phyloP scores from a whole-genome alignment of 2,329 filamentous ascomycete species.

The Hortaea werneckii region DNA sequence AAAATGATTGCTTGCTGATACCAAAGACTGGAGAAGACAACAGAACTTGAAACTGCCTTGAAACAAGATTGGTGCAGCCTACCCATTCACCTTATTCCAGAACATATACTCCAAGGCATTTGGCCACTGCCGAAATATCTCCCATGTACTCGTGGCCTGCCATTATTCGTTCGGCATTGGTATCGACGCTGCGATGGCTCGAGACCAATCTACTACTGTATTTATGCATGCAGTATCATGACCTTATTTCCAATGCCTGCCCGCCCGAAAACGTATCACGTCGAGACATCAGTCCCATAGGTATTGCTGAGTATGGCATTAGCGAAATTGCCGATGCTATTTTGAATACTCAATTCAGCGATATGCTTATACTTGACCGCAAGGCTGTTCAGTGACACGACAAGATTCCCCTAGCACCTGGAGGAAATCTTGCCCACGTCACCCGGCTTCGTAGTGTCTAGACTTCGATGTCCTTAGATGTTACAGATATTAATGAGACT shows the following conservation, averaged over 20 bases:
- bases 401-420: too few species aligned
- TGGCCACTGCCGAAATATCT: slow-evolving; percentile 45
- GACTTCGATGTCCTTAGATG: neutral
- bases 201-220: slow-evolving; percentile 35
- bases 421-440: too few species aligned
- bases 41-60: too few species aligned
- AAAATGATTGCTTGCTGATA: too few species aligned
- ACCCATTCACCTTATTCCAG: slow-evolving; percentile 13
- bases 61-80: too few species aligned
- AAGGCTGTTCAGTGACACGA: neutral
- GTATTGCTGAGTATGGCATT: slow-evolving; percentile 61
- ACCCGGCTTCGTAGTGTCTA: neutral
- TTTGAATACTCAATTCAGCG: neutral
- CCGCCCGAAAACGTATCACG: slow-evolving; percentile 43
- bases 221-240: slow-evolving; percentile 40
- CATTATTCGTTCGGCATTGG: slow-evolving; percentile 36
- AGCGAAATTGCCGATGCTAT: slow-evolving; percentile 29
- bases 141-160: slow-evolving; percentile 27
- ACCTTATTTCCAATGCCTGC: slow-evolving; percentile 40
- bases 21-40: too few species aligned
- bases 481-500: neutral
- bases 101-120: slow-evolving; percentile 54
- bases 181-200: slow-evolving; percentile 50
- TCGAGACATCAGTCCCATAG: slow-evolving; percentile 45
- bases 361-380: neutral